These are phyloP conservation scores for Rhytidiadelphus loreus DNA, from an alignment of 225 moss, liverwort and hornwort species.

Conservation along the genomic window DNA sequence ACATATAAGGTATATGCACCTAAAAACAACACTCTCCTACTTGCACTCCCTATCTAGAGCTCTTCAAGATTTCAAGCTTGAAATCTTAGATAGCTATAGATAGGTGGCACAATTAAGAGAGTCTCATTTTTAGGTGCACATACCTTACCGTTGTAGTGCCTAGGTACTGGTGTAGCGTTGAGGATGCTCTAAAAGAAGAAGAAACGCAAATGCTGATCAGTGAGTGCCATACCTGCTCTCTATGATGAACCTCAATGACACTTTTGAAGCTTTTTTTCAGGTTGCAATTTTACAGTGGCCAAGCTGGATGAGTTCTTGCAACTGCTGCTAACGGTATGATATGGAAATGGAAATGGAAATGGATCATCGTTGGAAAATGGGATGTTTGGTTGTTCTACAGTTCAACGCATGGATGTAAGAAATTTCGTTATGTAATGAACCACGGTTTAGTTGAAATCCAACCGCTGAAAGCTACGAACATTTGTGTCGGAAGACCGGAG, in stretches of 20 bases:
- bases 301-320: neutral
- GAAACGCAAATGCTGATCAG: too few species aligned
- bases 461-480: neutral
- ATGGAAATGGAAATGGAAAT: neutral
- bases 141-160: too few species aligned
- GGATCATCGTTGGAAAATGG: neutral
- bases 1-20: too few species aligned
- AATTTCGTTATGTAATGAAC: neutral
- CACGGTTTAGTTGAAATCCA: neutral
- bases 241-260: neutral
- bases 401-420: neutral
- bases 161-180: too few species aligned
- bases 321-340: neutral
- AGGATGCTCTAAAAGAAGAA: too few species aligned
- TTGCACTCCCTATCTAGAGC: neutral
- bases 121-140: too few species aligned
- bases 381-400: neutral
- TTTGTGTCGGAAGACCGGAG: neutral
- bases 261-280: too few species aligned
- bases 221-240: neutral
- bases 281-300: too few species aligned
- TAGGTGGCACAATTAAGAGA: too few species aligned
- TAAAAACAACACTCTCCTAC: too few species aligned
- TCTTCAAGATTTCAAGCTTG: too few species aligned
- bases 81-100: too few species aligned